Percentiles rank a stretch among this genome's conserved stretches.
Conservation (phyloP, 140 eudicot genomes). For the Erigeron philadelphicus region DNA sequence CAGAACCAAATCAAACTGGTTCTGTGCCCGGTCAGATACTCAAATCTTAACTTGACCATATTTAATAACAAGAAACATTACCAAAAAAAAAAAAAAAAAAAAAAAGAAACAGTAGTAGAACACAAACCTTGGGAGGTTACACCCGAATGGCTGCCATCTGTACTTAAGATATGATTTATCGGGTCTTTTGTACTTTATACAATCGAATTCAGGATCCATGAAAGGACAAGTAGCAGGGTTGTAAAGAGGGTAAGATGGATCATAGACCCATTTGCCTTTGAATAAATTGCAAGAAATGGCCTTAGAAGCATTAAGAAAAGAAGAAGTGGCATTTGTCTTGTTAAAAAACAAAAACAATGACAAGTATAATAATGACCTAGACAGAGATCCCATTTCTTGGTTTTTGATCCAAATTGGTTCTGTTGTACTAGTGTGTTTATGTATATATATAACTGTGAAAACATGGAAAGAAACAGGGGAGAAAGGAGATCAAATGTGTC, state of each 20-base stretch:
- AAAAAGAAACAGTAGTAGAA: not conserved
- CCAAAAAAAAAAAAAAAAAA: not conserved
- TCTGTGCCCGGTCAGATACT: not conserved
- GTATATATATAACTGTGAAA: slow-evolving; percentile 11
- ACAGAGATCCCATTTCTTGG: slow-evolving; percentile 43
- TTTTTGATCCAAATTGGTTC: slow-evolving; percentile 26
- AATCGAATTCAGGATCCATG: slow-evolving; percentile 65
- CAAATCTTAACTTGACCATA: not conserved
- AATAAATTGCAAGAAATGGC: slow-evolving; percentile 50
- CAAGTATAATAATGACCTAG: slow-evolving; percentile 31
- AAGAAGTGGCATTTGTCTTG: slow-evolving; percentile 37
- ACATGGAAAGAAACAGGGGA: slow-evolving; percentile 9
- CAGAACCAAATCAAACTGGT: not conserved
- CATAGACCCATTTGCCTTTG: slow-evolving; percentile 87
- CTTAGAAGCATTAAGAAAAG: slow-evolving; percentile 35
- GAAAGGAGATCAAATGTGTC: slow-evolving; percentile 17
- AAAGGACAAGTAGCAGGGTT: slow-evolving; percentile 61
- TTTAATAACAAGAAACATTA: not conserved
- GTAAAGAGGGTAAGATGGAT: slow-evolving; percentile 79
- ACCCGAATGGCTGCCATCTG: slow-evolving; percentile 81
- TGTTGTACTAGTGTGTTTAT: slow-evolving; percentile 19
- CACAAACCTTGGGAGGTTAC: slow-evolving; percentile 60
- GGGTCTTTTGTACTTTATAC: slow-evolving; percentile 63
- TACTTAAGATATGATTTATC: slow-evolving; percentile 61
- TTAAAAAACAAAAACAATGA: slow-evolving; percentile 28